These are phyloP conservation scores for Kuraishia hungarica DNA, from an alignment of 805 yeast species.

Conservation along the genomic window DNA sequence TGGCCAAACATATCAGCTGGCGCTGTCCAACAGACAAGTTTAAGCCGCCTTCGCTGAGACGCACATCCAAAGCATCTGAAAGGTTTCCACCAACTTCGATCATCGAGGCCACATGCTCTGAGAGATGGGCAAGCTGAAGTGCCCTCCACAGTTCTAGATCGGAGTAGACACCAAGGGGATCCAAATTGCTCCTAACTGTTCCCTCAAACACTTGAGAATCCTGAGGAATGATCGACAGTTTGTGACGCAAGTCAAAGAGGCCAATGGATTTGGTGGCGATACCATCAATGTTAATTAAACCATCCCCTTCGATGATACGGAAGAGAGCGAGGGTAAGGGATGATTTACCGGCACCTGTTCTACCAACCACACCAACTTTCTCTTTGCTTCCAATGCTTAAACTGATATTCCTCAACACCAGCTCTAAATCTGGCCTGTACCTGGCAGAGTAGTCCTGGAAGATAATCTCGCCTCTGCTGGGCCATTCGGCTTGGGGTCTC, in stretches of 20 bases:
- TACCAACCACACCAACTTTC: constrained; percentile 91
- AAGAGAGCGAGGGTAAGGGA: constrained; percentile 78
- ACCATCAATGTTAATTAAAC: constrained; percentile 61
- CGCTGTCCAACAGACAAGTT: constrained; percentile 85
- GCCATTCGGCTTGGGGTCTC: constrained; percentile 68
- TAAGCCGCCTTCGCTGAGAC: constrained; percentile 29
- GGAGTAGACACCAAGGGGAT: constrained; percentile 59
- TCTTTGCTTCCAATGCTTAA: constrained; percentile 63
- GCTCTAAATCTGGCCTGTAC: constrained; percentile 74
- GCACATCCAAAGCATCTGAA: constrained; percentile 17
- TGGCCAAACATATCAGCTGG: constrained; percentile 75
- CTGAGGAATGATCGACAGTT: constrained; percentile 83
- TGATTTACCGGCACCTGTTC: constrained; percentile 96
- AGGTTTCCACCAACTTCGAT: constrained; percentile 2
- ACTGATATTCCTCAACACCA: constrained; percentile 62
- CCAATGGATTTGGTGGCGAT: constrained; percentile 65
- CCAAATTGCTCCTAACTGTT: constrained; percentile 75
- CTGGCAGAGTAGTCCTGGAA: constrained; percentile 71
- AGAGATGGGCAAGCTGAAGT: constrained; percentile 69
- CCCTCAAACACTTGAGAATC: constrained; percentile 93
- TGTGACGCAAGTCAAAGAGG: constrained; percentile 65
- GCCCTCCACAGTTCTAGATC: constrained; percentile 79
- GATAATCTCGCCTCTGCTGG: constrained; percentile 54
- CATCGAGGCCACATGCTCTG: constrained; percentile 51
- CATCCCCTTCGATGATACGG: constrained; percentile 68